Base-by-base conservation (phyloP, 345 rosid species). In the Brassica rapa region DNA sequence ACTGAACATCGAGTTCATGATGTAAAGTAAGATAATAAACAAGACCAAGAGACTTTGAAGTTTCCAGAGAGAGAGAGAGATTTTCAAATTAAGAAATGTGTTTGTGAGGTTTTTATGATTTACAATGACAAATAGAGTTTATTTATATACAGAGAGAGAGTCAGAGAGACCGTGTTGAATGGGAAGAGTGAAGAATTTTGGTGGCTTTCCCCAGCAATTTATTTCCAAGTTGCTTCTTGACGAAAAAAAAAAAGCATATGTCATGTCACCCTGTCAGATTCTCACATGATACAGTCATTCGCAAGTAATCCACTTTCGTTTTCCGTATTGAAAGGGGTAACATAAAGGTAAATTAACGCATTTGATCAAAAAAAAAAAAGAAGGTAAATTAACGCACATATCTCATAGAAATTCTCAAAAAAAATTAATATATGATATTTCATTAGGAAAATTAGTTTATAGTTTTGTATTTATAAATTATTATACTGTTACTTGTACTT, bases 1-100 rank as follows among this genome's bases (percentile, higher is more conserved):
- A 76, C 93, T 89, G 74, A 92, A 92, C 82, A 90, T 88, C 6
- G 93, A 92, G 74, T 92, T 90, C 92, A 92, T 90, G 77, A 63
- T 79, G 49, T 33, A 70, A 37, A 55, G 12, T 63, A 6, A 60
- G 68, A 19, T 29, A 62, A 15, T 16, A 21, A 35, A 8, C 41
- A 4, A 21, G 39, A n/a, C 4, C 1, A 21, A n/a, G 33, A 66
- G 77, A 66, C 7, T 78, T 60, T 46, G 60, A 41, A 65, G 3
- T 8, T 43, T 63, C 1, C 4, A 0, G 19, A 23, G 69, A 55
- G 10, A 60, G 16, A 23, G 32, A 77, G 41, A 51, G 32, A 59
- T 35, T 53, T 2, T 35, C 1, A 29, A 70, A 57, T 11, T 3
- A 3, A 43, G 53, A 43, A 55, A 66, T 69, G 60, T 73, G 0